Conservation (phyloP, 306 rosid species). For the Argentina anserina region DNA sequence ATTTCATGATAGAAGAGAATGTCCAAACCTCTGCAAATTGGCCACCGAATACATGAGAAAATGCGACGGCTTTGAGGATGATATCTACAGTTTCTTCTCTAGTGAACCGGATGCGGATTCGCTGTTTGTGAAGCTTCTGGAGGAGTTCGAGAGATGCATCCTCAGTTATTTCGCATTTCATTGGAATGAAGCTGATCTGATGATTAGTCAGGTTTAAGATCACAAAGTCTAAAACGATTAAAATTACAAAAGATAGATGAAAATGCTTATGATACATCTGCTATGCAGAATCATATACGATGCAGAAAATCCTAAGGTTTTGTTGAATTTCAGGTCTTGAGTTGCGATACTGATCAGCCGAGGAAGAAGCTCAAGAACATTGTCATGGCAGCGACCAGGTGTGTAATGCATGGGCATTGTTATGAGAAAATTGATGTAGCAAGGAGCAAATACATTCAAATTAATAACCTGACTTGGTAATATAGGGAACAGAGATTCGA, state of each 20-base stretch:
- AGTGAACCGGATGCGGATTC: constrained; percentile 79
- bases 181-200: constrained; percentile 72
- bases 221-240: neutral
- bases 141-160: constrained; percentile 96
- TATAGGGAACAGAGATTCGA: constrained; percentile 84
- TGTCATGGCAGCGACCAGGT: constrained; percentile 96
- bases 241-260: neutral
- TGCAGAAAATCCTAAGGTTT: neutral
- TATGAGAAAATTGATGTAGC: neutral
- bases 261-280: neutral
- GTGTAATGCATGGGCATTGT: neutral
- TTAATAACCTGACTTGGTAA: neutral
- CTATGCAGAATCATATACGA: neutral
- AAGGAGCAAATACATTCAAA: neutral
- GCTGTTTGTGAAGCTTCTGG: constrained; percentile 88
- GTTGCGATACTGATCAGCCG: constrained; percentile 64
- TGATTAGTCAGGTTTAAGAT: constrained; percentile 72
- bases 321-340: constrained; percentile 55
- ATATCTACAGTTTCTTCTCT: constrained; percentile 64
- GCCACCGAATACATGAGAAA: constrained; percentile 81
- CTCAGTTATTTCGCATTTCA: constrained; percentile 94
- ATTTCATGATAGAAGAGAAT: constrained; percentile 59
- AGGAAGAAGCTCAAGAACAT: constrained; percentile 69
- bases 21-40: constrained; percentile 80
- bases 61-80: constrained; percentile 77